Percentiles rank a stretch among this genome's conserved stretches.
phyloP scores from a whole-genome alignment of 768 basidiomycete species.

The Termitomyces bulborhizus region DNA sequence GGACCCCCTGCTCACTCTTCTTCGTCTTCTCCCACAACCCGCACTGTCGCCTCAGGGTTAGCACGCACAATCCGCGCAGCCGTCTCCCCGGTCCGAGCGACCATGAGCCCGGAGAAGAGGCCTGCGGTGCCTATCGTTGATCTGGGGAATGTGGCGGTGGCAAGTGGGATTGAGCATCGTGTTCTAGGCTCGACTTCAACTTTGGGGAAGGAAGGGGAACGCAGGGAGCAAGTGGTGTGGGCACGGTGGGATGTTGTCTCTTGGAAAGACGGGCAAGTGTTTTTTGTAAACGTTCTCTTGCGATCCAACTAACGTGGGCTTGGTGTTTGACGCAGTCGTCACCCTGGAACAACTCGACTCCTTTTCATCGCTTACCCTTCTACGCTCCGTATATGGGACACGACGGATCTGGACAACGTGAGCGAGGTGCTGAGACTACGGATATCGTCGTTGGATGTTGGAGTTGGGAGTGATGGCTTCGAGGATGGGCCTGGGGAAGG shows the following conservation, averaged over 20 bases:
- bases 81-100: background rate
- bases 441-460: background rate
- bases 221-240: background rate
- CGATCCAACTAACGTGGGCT: background rate
- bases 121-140: conserved; percentile 10
- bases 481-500: too few species aligned
- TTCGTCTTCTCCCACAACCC: too few species aligned
- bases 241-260: background rate
- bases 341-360: background rate
- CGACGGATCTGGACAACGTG: conserved; percentile 37
- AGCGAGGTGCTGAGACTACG: conserved; percentile 47
- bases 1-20: too few species aligned
- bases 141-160: conserved; percentile 4
- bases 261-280: background rate
- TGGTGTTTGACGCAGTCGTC: background rate
- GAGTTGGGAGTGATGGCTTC: too few species aligned
- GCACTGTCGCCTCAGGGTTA: background rate
- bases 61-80: conserved; percentile 1
- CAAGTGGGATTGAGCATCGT: background rate
- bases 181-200: background rate
- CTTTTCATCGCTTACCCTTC: conserved; percentile 34
- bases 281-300: background rate
- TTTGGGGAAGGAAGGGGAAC: background rate
- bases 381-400: conserved; percentile 61
- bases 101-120: background rate